Base-by-base conservation (phyloP, 352 stramenopile species). In the Globisporangium paddicum region DNA sequence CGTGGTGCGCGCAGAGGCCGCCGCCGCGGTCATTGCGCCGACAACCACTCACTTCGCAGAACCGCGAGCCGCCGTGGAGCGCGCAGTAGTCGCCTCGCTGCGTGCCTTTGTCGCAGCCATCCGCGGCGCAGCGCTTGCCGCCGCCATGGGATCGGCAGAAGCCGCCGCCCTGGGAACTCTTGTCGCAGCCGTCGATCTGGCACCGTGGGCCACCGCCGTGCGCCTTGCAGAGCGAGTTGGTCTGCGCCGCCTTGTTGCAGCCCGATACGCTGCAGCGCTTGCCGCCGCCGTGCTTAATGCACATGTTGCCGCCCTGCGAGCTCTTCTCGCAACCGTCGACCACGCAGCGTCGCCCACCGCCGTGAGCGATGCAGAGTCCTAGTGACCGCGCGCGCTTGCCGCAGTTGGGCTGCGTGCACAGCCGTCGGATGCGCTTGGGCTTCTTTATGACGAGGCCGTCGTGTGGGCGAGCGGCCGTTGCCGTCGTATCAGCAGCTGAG, bases 41-140 rank as follows among this genome's bases (percentile, higher is more conserved):
- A 68, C 86, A 94, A 53, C 77, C 80, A 46, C 71, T 66, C 18
- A 90, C 72, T 66, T 88, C 83, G 67, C 86, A 96, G 49, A 90
- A 70, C 38, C 86, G 84, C 21, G 79, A 90, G 26, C 86, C 86
- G 41, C 86, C 86, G 68, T 94, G 86, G 30, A 89, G 70, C 14
- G 84, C 86, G 45, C 86, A 96, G 64, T 86, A 93, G 61, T 88
- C 82, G 38, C 85, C 86, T 10, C 82, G 84, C 72, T 94, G 84
- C 49, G 85, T 90, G 42, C 84, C 82, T 74, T 94, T 94, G 64
- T 83, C 76, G 59, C 86, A 96, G 21, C 79, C 78, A 25, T 89
- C 71, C 45, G 85, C 77, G 55, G 79, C 78, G 70, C 86, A 96
- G 55, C 79, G 79, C 77, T 94, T 92, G 65, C 86, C 86, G 26